Base-by-base conservation (phyloP, 2,329 filamentous ascomycete genomes). In the Sporothrix brasiliensis region DNA sequence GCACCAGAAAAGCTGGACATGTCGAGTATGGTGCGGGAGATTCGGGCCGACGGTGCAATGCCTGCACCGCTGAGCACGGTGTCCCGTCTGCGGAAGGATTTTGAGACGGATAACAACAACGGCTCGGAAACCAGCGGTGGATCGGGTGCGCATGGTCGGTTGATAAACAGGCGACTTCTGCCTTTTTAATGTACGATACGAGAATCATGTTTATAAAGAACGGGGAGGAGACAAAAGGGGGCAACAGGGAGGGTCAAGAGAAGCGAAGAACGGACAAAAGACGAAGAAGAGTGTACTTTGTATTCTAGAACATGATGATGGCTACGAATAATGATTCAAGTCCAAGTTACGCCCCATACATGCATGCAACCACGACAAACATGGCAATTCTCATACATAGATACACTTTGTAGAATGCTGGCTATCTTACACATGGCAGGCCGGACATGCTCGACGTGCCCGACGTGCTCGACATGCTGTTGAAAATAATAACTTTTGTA, bases 361-460 rank as follows among this genome's bases (percentile, higher is more conserved):
- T 27, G 14, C 58, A 63, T 63, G 5, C 58, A 63, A 27, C 39
- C n/a, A 47, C 14, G 11, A 41, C 6, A 39, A 11, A 27, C 13
- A 63, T 30, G 13, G 2, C 9, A 13, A 6, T 27, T 54, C 53
- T 24, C 24, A 56, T 66, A 61, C 53, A 50, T 66, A 66, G 61
- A 66, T 70, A 58, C 60, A 70, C 24, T 56, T 61, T 44, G 41
- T 54, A 63, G 50, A 49, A 21, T 44, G 47, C 39, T 49, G 52
- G 66, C 61, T 71, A 71, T 71, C 66, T 41, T 68, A 72, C 68
- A 72, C 66, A 58, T 27, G 58, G 56, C 56, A 60, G 30, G 21
- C n/a, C 5, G 34, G 34, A 7, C 34, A 34, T 34, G 34, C 34
- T 34, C 50, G 50, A n/a, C 65, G 19, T 53, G 50, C 44, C 7